Percentiles rank a stretch among this genome's conserved stretches.
phyloP scores from a whole-genome alignment of 169 alveolate species.

The Cryptosporidium felis region DNA sequence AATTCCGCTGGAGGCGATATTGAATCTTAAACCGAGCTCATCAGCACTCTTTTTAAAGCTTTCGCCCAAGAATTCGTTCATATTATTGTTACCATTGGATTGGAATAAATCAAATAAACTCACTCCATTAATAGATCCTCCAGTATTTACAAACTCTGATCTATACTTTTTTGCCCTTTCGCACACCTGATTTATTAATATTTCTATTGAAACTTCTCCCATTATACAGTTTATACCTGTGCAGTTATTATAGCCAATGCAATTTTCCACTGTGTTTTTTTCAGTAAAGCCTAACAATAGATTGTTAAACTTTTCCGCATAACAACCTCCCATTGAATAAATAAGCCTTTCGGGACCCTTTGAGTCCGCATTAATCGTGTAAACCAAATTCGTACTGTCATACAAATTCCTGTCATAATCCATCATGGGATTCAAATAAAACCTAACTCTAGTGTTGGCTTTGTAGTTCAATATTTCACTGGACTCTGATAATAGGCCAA shows the following conservation, averaged over 20 bases:
- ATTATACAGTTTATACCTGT: constrained; percentile 1
- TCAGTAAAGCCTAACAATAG: too few species aligned
- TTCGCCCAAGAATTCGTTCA: too few species aligned
- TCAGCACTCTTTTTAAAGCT: too few species aligned
- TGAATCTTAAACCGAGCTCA: too few species aligned
- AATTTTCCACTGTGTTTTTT: background rate
- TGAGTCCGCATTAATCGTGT: constrained; percentile 2
- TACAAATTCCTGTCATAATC: constrained; percentile 28
- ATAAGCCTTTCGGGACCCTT: background rate
- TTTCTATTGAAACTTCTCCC: constrained; percentile 62
- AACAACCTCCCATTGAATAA: constrained; percentile 69
- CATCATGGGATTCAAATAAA: constrained; percentile 56
- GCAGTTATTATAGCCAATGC: background rate
- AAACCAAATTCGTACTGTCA: constrained; percentile 5
- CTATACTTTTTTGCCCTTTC: constrained; percentile 35
- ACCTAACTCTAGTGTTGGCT: background rate
- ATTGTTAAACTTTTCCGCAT: background rate
- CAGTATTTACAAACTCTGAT: constrained; percentile 25
- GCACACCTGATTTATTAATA: constrained; percentile 28
- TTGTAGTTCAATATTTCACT: constrained; percentile 7
- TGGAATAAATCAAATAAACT: too few species aligned
- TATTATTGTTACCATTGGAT: too few species aligned
- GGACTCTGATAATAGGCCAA: constrained; percentile 28
- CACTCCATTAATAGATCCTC: constrained; percentile 48
- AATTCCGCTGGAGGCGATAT: too few species aligned